These are phyloP conservation scores for Physcomitrellopsis africana DNA, from an alignment of 225 moss, liverwort and hornwort species.

Conservation along the genomic window DNA sequence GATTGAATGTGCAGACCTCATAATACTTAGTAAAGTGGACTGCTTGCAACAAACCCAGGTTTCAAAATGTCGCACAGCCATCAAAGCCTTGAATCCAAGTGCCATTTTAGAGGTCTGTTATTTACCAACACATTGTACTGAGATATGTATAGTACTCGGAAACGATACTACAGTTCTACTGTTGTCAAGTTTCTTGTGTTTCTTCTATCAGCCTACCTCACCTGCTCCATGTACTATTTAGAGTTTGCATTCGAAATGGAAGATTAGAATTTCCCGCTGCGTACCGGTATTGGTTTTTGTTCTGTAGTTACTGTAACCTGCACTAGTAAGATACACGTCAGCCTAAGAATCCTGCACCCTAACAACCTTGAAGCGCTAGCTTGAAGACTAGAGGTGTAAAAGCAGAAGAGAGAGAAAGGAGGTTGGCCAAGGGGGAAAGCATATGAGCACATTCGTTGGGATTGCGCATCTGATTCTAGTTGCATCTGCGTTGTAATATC, in stretches of 20 bases:
- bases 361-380: conserved; percentile 7
- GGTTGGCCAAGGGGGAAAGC: background rate
- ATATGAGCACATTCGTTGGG: background rate
- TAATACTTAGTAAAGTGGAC: conserved; percentile 62
- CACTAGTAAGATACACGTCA: background rate
- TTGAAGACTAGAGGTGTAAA: background rate
- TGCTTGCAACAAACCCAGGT: conserved; percentile 60
- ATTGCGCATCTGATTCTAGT: background rate
- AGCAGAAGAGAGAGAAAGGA: background rate
- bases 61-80: conserved; percentile 52
- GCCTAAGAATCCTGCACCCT: background rate
- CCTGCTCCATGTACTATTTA: background rate
- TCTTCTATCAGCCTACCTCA: background rate
- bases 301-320: background rate
- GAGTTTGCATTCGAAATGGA: conserved; percentile 3
- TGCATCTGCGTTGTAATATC: background rate
- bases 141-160: conserved; percentile 12
- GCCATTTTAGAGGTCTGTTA: conserved; percentile 52
- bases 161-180: conserved; percentile 10
- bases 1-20: conserved; percentile 57
- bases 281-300: conserved; percentile 6
- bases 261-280: conserved; percentile 11
- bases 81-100: conserved; percentile 48
- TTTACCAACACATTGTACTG: conserved; percentile 10
- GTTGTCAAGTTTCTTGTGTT: conserved; percentile 13